Evolutionary conservation across 768 basidiomycete species (phyloP).

Genomic region (Boletus barrowsii): DNA sequence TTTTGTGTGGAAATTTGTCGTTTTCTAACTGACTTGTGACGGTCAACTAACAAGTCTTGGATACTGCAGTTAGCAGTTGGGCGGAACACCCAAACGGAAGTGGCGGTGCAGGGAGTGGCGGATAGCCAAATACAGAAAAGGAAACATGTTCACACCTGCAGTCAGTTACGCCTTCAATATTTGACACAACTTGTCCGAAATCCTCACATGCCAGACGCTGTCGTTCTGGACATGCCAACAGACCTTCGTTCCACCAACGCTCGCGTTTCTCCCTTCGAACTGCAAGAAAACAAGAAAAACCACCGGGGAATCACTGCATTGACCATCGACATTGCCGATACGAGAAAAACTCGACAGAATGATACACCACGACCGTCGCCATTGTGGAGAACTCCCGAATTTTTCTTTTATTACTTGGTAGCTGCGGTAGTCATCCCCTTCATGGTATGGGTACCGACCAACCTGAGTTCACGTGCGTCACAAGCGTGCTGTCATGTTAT

Average conservation of each 20-base stretch:
- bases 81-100: background rate
- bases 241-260: slow-evolving; percentile 24
- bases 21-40: slow-evolving; percentile 24
- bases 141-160: slow-evolving; percentile 12
- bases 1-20: slow-evolving; percentile 12
- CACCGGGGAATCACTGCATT: slow-evolving; percentile 40
- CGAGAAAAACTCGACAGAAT: slow-evolving; percentile 29
- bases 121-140: slow-evolving; percentile 1
- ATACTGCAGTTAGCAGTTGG: background rate
- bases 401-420: slow-evolving; percentile 67
- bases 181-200: background rate
- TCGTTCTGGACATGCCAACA: slow-evolving; percentile 35
- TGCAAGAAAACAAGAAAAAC: slow-evolving; percentile 10
- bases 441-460: slow-evolving; percentile 75
- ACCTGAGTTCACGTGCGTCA: slow-evolving; percentile 69
- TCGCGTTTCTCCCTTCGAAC: slow-evolving; percentile 12
- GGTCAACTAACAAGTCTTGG: slow-evolving; percentile 3
- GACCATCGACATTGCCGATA: slow-evolving; percentile 55
- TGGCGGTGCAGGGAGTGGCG: slow-evolving; percentile 16
- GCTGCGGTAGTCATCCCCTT: slow-evolving; percentile 60
- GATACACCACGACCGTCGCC: slow-evolving; percentile 36
- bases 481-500: background rate
- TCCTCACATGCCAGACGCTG: slow-evolving; percentile 27
- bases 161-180: background rate
- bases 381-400: slow-evolving; percentile 81